Evolutionary conservation across 176 grass and related monocot genomes (phyloP).

Genomic region (Rhynchospora pubera): DNA sequence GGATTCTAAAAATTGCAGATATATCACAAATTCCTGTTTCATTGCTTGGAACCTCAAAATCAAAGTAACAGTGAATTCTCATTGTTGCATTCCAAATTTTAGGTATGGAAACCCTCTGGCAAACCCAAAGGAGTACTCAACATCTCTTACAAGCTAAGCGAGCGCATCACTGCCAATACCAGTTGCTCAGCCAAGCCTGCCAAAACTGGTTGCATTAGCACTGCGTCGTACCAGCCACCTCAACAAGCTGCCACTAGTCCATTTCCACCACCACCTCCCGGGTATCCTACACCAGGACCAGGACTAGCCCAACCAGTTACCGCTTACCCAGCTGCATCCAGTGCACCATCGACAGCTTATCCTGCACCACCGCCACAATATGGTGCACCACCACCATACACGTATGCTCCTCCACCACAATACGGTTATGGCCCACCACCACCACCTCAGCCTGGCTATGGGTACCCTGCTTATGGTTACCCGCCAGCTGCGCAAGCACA

Average conservation of each 20-base stretch:
- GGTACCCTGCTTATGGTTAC: conserved; percentile 37
- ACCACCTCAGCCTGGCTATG: conserved; percentile 23
- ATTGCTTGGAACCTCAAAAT: not conserved
- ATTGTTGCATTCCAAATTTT: not conserved
- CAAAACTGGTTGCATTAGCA: too few relatives aligned
- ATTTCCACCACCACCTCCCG: not conserved
- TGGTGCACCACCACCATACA: not conserved
- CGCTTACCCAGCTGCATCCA: conserved; percentile 38
- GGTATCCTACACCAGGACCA: conserved; percentile 24
- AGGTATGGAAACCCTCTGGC: conserved; percentile 41
- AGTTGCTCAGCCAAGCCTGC: not conserved
- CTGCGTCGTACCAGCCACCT: not conserved
- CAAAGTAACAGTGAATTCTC: not conserved
- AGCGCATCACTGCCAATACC: conserved; percentile 27
- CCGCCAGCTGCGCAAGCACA: conserved; percentile 34
- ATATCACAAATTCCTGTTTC: not conserved
- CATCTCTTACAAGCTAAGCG: conserved; percentile 67
- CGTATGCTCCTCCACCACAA: too few relatives aligned
- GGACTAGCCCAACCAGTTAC: conserved; percentile 34
- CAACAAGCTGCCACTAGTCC: not conserved
- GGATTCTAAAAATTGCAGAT: not conserved
- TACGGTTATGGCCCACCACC: conserved; percentile 22
- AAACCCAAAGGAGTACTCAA: conserved; percentile 70
- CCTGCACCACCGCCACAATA: conserved; percentile 10
- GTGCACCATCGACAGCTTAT: conserved; percentile 29